These are phyloP conservation scores for Lyophyllum atratum DNA, from an alignment of 768 basidiomycete species.

Conservation along the genomic window DNA sequence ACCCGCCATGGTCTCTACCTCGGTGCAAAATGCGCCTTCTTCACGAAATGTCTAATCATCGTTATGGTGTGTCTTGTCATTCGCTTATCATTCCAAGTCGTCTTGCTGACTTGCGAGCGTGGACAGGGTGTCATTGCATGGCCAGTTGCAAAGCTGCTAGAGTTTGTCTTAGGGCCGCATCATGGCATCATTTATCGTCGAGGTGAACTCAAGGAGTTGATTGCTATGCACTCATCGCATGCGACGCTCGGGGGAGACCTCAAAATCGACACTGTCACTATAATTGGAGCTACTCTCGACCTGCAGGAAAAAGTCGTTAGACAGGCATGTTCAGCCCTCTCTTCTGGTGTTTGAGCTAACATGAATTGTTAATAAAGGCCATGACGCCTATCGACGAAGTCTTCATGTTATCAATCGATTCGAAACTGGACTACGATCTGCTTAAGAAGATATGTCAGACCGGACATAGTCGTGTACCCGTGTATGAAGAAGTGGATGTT, in stretches of 20 bases:
- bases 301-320: constrained; percentile 83
- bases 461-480: constrained; percentile 84
- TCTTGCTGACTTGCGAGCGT: neutral
- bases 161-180: constrained; percentile 76
- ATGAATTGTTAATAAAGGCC: constrained; percentile 40
- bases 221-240: constrained; percentile 80
- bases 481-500: constrained; percentile 76
- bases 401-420: constrained; percentile 88
- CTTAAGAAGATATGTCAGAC: constrained; percentile 76
- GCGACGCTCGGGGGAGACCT: constrained; percentile 83
- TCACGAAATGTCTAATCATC: constrained; percentile 70
- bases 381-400: constrained; percentile 82
- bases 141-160: constrained; percentile 85
- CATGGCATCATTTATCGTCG: constrained; percentile 92
- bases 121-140: constrained; percentile 71
- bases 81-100: neutral
- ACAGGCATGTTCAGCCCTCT: constrained; percentile 42
- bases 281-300: constrained; percentile 88
- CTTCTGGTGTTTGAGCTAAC: neutral
- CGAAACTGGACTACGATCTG: constrained; percentile 78
- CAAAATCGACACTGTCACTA: constrained; percentile 83
- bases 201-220: constrained; percentile 85
- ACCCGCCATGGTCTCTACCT: constrained; percentile 88
- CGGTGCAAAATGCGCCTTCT: constrained; percentile 78
- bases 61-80: constrained; percentile 52